Evolutionary conservation across 176 grass and related monocot genomes (phyloP), one percentile per base, ranked within the genome.

Genomic region (Thalia dealbata): DNA sequence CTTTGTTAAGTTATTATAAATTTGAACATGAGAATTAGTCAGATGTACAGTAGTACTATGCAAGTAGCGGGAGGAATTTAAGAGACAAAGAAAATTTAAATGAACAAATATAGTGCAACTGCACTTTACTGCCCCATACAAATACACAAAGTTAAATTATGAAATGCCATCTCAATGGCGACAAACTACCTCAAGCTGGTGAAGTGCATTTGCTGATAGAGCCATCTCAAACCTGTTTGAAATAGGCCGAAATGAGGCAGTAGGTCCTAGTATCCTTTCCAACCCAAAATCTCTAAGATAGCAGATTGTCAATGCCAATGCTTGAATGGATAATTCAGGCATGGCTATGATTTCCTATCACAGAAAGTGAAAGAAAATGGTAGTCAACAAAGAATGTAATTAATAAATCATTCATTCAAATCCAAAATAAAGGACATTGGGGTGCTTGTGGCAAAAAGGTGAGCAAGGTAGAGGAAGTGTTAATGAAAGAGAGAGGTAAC

Each of bases 161-260:
- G n/a, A n/a, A n/a, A n/a, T n/a, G n/a, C n/a, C n/a, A n/a, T n/a
- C n/a, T 70, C n/a, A 3, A 62, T 69, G 21, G 24, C 50, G 16
- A 14, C 38, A 72, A 65, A 78, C 16, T 84, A 96, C 92, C 92
- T 96, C 92, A 27, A 96, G 92, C 73, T 96, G 92, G 62, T 90
- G 89, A 76, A 96, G 86, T 59, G 92, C 44, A 22, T 96, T 96
- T 85, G 89, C 92, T 73, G 89, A 92, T 76, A 96, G 82, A 75
- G 72, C 88, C 84, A 96, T 89, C 75, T 90, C 92, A 72, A 86
- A 74, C 44, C 78, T 83, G 48, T 75, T 72, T 55, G 82, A 88
- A 72, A 92, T 83, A 46, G 89, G 78, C 22, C 80, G 78, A 70
- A 96, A 96, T 35, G 89, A 96, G 84, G 87, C 82, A 86, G 82